Evolutionary conservation across 495 filamentous ascomycete genomes (phyloP), one percentile per base, ranked within the genome.

Genomic region (Penicillium herquei): DNA sequence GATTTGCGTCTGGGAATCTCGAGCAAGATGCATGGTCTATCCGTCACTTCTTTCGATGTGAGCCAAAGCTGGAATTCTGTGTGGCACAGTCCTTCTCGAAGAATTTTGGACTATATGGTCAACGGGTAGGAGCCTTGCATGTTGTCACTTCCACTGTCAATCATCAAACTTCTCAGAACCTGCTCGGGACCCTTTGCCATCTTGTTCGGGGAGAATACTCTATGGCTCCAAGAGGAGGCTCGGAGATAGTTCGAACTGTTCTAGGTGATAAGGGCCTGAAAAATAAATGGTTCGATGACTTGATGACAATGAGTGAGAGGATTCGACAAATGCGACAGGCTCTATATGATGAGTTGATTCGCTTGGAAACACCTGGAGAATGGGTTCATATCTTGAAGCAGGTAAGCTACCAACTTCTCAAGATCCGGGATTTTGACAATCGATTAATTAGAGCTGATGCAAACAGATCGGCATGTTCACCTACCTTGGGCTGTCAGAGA

Each of bases 41-140:
- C 8, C 69, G 72, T 0, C 54, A 74, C 21, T 80, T 76, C 58
- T 49, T 62, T 10, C 32, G 13, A 11, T 46, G 9, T n/a, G 39
- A 6, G 12, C 13, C 10, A 31, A n/a, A 12, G 37, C 55, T 55
- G 44, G 61, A 63, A 39, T 44, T 72, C 14, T 58, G 53, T 7
- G 67, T 76, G 2, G 65, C 64, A 11, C 67, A 76, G 54, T 76
- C 72, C 0, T 72, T 76, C 51, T 68, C 73, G 1, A 78, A 78
- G 62, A 76, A 70, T 45, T 68, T 78, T 55, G 75, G 75, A 2
- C 63, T 78, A 3, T 76, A 78, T 44, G 70, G 71, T 0, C 59
- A 76, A 54, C 63, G 71, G 1, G 58, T 68, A 21, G 70, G 73
- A 11, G 63, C 62, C 21, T 50, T 75, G 21, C 72, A 73, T 53